phyloP scores from a whole-genome alignment of 2,329 filamentous ascomycete species.

The Xylariaceae sp. region DNA sequence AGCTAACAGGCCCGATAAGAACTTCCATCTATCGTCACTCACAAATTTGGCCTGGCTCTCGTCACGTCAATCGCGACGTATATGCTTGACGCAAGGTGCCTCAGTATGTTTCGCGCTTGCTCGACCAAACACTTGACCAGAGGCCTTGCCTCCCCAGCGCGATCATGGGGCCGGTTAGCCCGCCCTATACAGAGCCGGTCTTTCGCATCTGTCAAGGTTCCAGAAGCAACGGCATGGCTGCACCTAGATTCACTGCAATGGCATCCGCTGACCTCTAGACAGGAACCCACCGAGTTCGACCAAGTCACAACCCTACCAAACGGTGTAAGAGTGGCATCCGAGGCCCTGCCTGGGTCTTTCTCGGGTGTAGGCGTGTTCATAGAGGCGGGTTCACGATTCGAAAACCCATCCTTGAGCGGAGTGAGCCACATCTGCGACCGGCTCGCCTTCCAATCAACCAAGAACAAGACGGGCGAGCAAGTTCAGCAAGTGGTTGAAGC shows the following conservation, averaged over 20 bases:
- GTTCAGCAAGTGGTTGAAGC: slow-evolving; percentile 86
- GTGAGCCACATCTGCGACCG: slow-evolving; percentile 96
- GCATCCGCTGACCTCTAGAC: slow-evolving; percentile 4
- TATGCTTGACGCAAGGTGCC: slow-evolving; percentile 7
- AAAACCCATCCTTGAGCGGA: slow-evolving; percentile 77
- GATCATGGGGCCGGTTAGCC: slow-evolving; percentile 10
- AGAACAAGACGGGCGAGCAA: slow-evolving; percentile 66
- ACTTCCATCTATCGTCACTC: slow-evolving; percentile 10
- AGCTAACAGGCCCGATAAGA: slow-evolving; percentile 9
- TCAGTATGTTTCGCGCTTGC: slow-evolving; percentile 24
- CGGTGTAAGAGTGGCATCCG: slow-evolving; percentile 89
- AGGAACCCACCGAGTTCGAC: slow-evolving; percentile 85
- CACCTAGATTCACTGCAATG: too few relatives aligned
- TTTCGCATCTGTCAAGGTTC: slow-evolving; percentile 21
- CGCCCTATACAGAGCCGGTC: slow-evolving; percentile 14
- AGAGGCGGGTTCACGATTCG: slow-evolving; percentile 91
- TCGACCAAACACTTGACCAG: slow-evolving; percentile 17
- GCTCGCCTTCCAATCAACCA: slow-evolving; percentile 88
- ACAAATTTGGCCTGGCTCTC: slow-evolving; percentile 10
- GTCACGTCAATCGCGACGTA: slow-evolving; percentile 2
- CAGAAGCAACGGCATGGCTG: slow-evolving; percentile 17
- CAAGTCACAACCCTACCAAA: slow-evolving; percentile 85
- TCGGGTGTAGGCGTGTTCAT: slow-evolving; percentile 94
- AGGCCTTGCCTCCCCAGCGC: slow-evolving; percentile 17
- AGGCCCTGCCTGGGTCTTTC: slow-evolving; percentile 91